Base-by-base conservation (phyloP, 129 eudicot genomes). In the Dittrichia graveolens region DNA sequence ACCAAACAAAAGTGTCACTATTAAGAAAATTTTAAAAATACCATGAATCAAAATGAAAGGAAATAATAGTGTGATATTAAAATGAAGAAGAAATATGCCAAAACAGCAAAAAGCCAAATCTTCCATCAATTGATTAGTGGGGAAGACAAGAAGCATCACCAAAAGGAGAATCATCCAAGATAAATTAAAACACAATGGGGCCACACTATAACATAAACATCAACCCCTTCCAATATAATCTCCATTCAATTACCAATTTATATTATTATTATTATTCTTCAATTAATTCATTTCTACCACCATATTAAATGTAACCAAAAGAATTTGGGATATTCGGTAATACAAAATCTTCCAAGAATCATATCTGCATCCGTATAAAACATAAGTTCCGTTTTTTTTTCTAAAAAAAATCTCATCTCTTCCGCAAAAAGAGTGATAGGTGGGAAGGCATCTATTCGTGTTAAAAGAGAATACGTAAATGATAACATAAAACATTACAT, bases 51-150 rank as follows among this genome's bases (percentile, higher is more conserved):
- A 58, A 39, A 15, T 58, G 15, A 5, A 8, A 18, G 13, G 13
- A 56, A 39, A 18, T 12, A 31, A 49, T 14, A 34, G 45, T 57
- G 31, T 13, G 49, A 3, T 18, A 39, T 8, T 42, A 24, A 12
- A 58, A 15, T 0, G 31, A 2, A 35, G 66, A 65, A 44, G 31
- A 77, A 52, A 65, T 64, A 78, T 53, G 77, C 77, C 77, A 78
- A 78, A 78, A 71, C 82, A 78, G 73, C 82, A 78, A 78, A 78
- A 62, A 52, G 72, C 82, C 82, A 78, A 78, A 78, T 78, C 50
- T 71, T 60, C 67, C 67, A 71, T 71, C 82, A 71, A 78, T 78
- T 78, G 82, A 78, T 78, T 62, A 78, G 82, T 78, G 77, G 82
- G 73, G 67, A 53, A 71, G 71, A 71, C 71, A 63, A 71, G 77